Conservation (phyloP, 805 yeast species). For the Candida namnaoensis region DNA sequence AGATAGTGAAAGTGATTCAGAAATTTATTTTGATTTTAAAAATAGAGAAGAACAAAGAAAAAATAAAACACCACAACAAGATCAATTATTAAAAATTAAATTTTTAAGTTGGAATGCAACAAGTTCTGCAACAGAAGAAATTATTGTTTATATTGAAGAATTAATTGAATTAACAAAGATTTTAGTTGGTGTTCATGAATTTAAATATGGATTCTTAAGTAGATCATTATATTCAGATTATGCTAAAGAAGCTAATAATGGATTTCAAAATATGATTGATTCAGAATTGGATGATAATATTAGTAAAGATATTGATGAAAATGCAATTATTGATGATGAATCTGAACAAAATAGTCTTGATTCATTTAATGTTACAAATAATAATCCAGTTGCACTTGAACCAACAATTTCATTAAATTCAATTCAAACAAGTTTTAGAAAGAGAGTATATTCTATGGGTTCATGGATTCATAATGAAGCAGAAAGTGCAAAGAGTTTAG, state of each 20-base stretch:
- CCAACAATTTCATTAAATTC: neutral
- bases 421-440: conserved; percentile 15
- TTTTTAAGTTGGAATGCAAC: conserved; percentile 45
- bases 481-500: conserved; percentile 17
- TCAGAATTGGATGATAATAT: conserved; percentile 1
- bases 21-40: conserved; percentile 8
- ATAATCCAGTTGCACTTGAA: conserved; percentile 3
- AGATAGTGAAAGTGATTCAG: conserved; percentile 13
- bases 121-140: conserved; percentile 38
- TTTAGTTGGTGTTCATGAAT: conserved; percentile 39
- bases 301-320: conserved; percentile 2
- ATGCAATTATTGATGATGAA: neutral
- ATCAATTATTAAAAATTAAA: conserved; percentile 24
- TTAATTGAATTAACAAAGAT: conserved; percentile 29
- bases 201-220: conserved; percentile 42
- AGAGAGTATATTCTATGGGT: conserved; percentile 27
- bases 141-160: conserved; percentile 41
- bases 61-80: conserved; percentile 15
- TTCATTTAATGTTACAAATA: conserved; percentile 2
- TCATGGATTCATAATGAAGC: conserved; percentile 17
- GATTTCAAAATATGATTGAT: conserved; percentile 14
- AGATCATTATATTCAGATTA: conserved; percentile 35
- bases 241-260: conserved; percentile 31
- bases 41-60: neutral
- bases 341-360: conserved; percentile 2